A percentile compares a stretch with the other conserved stretches of the same genome.
phyloP scores from a whole-genome alignment of 106 monocot species.

The Hemerocallis citrina region DNA sequence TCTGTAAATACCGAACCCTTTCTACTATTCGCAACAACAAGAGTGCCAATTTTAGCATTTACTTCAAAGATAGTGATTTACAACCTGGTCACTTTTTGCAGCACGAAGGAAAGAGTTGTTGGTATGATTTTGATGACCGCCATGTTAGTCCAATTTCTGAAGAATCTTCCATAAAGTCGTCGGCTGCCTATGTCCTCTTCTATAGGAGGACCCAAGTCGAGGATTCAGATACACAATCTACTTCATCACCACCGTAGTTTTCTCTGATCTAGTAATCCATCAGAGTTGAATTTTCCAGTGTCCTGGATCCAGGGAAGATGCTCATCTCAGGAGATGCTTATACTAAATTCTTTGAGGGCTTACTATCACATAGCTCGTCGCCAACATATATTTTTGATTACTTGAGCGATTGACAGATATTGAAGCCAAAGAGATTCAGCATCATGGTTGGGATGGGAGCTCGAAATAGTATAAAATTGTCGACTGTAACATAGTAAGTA shows the following conservation, averaged over 20 bases:
- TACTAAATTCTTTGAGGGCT: background rate
- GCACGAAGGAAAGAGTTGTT: constrained; percentile 36
- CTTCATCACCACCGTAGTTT: background rate
- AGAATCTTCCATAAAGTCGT: constrained; percentile 38
- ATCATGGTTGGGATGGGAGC: background rate
- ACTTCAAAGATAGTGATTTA: background rate
- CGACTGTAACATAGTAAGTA: background rate
- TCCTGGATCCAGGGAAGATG: background rate
- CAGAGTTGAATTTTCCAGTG: background rate
- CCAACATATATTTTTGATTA: background rate
- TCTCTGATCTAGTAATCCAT: background rate
- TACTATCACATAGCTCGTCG: background rate
- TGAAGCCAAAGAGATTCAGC: background rate
- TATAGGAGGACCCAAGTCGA: constrained; percentile 29
- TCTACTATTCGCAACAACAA: no score
- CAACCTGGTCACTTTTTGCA: constrained; percentile 15
- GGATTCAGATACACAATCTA: background rate
- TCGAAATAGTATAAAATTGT: background rate
- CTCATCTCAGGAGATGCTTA: background rate
- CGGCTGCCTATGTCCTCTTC: constrained; percentile 76
- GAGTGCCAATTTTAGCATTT: background rate
- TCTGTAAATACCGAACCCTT: background rate
- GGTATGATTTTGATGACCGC: constrained; percentile 74
- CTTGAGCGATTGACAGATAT: background rate
- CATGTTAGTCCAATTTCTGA: constrained; percentile 40